phyloP scores from a whole-genome alignment of 2,329 filamentous ascomycete genomes.

The Aspergillus piperis region DNA sequence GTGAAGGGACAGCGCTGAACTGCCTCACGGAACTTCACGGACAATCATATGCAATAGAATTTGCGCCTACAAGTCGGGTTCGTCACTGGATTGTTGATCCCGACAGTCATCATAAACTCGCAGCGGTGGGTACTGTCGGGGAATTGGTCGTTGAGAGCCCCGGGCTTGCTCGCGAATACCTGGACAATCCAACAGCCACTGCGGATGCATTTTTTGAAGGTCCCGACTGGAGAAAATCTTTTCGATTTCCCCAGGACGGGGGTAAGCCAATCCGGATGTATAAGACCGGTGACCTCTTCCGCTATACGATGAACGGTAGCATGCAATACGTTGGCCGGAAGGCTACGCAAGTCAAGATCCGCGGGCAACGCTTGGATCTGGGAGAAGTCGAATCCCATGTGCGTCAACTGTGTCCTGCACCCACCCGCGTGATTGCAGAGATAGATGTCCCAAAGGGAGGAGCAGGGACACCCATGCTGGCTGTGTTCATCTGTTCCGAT shows the following conservation, averaged over 20 bases:
- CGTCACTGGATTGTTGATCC: conserved; percentile 8
- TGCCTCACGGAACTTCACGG: background rate
- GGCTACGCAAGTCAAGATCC: conserved; percentile 46
- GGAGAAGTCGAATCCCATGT: conserved; percentile 2
- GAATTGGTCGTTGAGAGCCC: conserved; percentile 2
- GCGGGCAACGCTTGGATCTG: background rate
- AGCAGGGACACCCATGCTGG: background rate
- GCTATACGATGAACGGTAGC: background rate
- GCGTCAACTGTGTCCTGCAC: background rate
- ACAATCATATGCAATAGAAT: background rate
- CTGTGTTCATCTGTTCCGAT: background rate
- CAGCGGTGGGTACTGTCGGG: background rate
- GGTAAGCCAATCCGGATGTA: background rate
- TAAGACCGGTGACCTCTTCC: conserved; percentile 3
- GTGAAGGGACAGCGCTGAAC: background rate
- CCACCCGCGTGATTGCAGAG: background rate
- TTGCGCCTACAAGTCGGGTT: background rate
- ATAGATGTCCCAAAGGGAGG: background rate
- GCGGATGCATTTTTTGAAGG: background rate
- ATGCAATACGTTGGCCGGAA: conserved; percentile 49
- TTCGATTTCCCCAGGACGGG: background rate
- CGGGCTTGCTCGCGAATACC: background rate
- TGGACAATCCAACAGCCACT: background rate
- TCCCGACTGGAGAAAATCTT: background rate
- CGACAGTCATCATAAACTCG: background rate